These are phyloP conservation scores for Bassia scoparia DNA, from an alignment of 148 eudicot species.

Conservation along the genomic window DNA sequence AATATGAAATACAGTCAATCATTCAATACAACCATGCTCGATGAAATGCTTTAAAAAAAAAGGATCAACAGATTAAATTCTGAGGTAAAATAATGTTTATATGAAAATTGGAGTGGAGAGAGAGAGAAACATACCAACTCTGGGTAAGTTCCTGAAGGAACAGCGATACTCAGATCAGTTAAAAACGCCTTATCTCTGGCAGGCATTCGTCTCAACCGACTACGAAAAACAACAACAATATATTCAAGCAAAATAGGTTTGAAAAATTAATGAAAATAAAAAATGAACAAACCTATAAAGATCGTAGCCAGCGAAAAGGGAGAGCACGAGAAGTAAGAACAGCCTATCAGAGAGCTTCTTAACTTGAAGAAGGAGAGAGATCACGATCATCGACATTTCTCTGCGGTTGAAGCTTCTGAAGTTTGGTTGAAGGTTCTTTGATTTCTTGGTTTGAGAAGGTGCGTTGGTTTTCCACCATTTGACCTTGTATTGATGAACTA, in stretches of 20 bases:
- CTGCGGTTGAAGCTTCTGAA: constrained; percentile 44
- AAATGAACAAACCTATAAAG: constrained; percentile 53
- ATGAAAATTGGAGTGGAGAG: not conserved
- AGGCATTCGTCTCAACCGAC: constrained; percentile 62
- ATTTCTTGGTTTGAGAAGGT: constrained; percentile 31
- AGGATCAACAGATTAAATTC: not conserved
- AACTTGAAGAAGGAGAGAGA: constrained; percentile 37
- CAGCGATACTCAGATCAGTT: constrained; percentile 79
- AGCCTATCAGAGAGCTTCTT: constrained; percentile 85
- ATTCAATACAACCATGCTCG: constrained; percentile 18
- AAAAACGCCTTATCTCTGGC: constrained; percentile 85
- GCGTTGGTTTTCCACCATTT: constrained; percentile 42
- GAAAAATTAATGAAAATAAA: not conserved
- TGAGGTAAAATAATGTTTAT: not conserved
- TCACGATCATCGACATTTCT: constrained; percentile 12
- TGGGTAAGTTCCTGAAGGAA: constrained; percentile 75
- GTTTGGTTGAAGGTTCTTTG: constrained; percentile 46
- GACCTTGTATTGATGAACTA: not conserved
- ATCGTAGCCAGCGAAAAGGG: constrained; percentile 78
- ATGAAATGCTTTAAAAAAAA: constrained; percentile 14
- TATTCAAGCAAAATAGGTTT: not conserved
- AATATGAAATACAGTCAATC: too few species aligned
- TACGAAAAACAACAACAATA: constrained; percentile 15
- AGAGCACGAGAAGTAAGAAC: constrained; percentile 64
- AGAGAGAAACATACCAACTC: constrained; percentile 42